Evolutionary conservation across 352 stramenopile genomes (phyloP), one percentile per base, ranked within the genome.

Genomic region (Phytophthora europaea): DNA sequence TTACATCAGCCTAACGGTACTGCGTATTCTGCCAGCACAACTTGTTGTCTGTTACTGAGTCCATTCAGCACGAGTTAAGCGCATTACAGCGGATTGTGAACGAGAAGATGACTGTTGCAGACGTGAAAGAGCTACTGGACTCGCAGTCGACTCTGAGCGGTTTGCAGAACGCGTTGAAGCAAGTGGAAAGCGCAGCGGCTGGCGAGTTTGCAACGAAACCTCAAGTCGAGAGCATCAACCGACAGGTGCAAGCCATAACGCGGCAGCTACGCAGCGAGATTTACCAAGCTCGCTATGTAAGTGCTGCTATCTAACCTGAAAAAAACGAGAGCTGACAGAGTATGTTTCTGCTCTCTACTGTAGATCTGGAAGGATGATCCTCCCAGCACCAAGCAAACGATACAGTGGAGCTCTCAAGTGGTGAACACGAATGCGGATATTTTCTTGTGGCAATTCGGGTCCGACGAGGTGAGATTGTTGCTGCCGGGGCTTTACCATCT

Each of bases 281-380:
- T 13, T 92, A 85, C 65, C 85, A 93, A 67, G 88, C 85, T 12
- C 85, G 85, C 34, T 94, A 90, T 48, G 87, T 93, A 77, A 70
- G 84, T 83, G 31, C 18, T n/a, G 20, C 53, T 28, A 52, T 2
- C 20, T 51, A 22, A 6, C 20, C 20, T 28, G 13, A 28, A 9
- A 10, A 23, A 15, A 53, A 13, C 20, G 20, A 1, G 9, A 18
- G 2, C 47, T 53, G n/a, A 53, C 15, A 7, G 31, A 53, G 47
- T 53, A 20, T 18, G 28, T 4, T 26, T 31, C 16, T 16, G 43
- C n/a, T 2, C 33, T 63, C 51, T n/a, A 54, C n/a, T 38, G n/a
- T 38, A 94, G 87, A 90, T 94, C 48, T 94, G 87, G 87, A 94
- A 94, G 62, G 62, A 83, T 57, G 85, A 84, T 0, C 63, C 75